These are phyloP conservation scores for Nigrospora sphaerica DNA, from an alignment of 2,329 filamentous ascomycete genomes.

Conservation along the genomic window DNA sequence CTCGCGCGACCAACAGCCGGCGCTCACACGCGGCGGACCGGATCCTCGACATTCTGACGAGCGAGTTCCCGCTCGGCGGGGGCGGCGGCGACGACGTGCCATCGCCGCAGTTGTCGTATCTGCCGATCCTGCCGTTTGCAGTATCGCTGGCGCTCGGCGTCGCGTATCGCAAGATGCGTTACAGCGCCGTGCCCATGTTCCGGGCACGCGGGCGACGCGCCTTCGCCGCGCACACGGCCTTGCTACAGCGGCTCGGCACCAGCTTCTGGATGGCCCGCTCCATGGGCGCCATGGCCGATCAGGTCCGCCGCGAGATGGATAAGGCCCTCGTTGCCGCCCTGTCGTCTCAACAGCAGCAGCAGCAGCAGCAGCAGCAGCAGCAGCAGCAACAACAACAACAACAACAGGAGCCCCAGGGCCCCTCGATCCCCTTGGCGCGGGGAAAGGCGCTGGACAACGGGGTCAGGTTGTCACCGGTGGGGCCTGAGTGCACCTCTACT, in stretches of 20 bases:
- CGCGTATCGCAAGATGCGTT: constrained; percentile 57
- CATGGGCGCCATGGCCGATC: constrained; percentile 46
- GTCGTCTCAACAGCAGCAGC: constrained; percentile 13
- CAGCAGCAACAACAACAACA: background rate
- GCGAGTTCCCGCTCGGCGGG: constrained; percentile 28
- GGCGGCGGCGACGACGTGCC: background rate
- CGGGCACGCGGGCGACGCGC: constrained; percentile 45
- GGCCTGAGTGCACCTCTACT: no score
- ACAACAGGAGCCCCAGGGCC: constrained; percentile 16
- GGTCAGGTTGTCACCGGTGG: no score
- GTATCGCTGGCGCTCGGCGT: constrained; percentile 55
- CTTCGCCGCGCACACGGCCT: constrained; percentile 46
- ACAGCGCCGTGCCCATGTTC: constrained; percentile 52
- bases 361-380: constrained; percentile 2
- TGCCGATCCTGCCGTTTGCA: constrained; percentile 56
- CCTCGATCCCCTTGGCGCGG: no score
- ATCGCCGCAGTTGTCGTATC: constrained; percentile 28
- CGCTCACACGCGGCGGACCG: constrained; percentile 51
- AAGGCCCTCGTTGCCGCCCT: constrained; percentile 40
- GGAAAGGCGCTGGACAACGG: no score
- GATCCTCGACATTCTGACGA: constrained; percentile 46
- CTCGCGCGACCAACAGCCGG: constrained; percentile 45
- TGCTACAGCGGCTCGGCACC: constrained; percentile 45
- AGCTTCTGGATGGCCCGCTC: constrained; percentile 52
- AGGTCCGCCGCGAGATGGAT: constrained; percentile 49